These are phyloP conservation scores for Stagonosporopsis cucurbitacearum DNA, from an alignment of 2,329 filamentous ascomycete genomes.

Conservation along the genomic window DNA sequence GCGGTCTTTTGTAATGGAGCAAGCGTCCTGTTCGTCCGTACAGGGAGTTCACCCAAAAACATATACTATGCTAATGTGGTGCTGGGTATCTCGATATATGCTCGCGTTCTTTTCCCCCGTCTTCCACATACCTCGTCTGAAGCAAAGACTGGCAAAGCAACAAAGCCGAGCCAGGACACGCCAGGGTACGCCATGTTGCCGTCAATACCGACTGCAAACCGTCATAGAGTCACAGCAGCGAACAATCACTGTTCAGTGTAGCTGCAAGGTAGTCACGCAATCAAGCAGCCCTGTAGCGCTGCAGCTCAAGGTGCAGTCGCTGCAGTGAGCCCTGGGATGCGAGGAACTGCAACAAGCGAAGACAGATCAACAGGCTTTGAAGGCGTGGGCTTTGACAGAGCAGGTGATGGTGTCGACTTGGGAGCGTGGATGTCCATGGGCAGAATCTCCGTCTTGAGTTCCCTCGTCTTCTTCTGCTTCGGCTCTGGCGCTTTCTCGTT, in stretches of 20 bases:
- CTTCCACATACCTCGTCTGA: background rate
- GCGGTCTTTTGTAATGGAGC: background rate
- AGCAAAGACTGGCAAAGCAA: background rate
- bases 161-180: background rate
- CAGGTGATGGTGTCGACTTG: constrained; percentile 37
- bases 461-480: constrained; percentile 67
- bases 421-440: constrained; percentile 53
- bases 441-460: constrained; percentile 66
- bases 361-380: constrained; percentile 1
- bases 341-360: constrained; percentile 10
- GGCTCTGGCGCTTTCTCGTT: constrained; percentile 81
- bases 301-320: background rate
- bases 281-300: background rate
- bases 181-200: background rate
- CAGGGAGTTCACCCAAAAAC: background rate
- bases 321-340: constrained; percentile 10
- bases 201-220: background rate
- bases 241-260: background rate
- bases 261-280: too few species aligned
- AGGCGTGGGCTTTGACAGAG: constrained; percentile 20
- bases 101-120: background rate
- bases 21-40: background rate
- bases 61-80: constrained; percentile 4
- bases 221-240: background rate
- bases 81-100: constrained; percentile 7